Conservation (phyloP, 2,329 filamentous ascomycete genomes). For the Aspergillus fijiensis region DNA sequence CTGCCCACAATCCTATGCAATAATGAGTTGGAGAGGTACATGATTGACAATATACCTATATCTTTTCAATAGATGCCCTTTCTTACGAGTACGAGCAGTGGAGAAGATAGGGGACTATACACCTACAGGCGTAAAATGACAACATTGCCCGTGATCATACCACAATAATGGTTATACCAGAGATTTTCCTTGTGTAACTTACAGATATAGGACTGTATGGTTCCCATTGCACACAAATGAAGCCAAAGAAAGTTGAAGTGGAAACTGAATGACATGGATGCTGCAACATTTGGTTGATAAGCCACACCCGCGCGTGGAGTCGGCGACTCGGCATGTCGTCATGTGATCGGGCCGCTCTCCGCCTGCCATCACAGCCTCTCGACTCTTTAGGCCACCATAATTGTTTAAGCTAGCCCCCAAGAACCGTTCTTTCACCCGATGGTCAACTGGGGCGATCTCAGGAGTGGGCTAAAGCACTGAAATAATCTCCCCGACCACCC, state of each 20-base stretch:
- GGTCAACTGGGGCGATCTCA: not conserved
- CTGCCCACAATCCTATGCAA: too few relatives aligned
- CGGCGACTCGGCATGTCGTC: conserved; percentile 7
- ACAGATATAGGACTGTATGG: not conserved
- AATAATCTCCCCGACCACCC: not conserved
- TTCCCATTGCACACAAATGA: too few relatives aligned
- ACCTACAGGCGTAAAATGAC: too few relatives aligned
- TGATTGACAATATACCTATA: too few relatives aligned
- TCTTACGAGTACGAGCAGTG: too few relatives aligned
- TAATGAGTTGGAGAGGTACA: too few relatives aligned
- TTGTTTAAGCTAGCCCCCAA: conserved; percentile 9
- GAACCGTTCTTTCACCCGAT: conserved; percentile 2
- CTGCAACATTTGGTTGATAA: conserved; percentile 7
- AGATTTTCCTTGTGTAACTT: not conserved
- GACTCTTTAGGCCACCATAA: conserved; percentile 21
- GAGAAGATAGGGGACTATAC: too few relatives aligned
- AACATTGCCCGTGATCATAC: too few relatives aligned
- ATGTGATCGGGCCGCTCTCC: conserved; percentile 23
- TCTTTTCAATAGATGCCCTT: too few relatives aligned
- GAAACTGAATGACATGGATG: conserved; percentile 9
- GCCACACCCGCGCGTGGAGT: conserved; percentile 1
- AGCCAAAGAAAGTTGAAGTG: too few relatives aligned
- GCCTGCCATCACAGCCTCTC: conserved; percentile 14
- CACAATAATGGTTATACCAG: too few relatives aligned
- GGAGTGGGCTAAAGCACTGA: not conserved